Percentiles rank a stretch among this genome's conserved stretches.
phyloP scores from a whole-genome alignment of 2,329 filamentous ascomycete species.

The Rhexocercosporidium sp. region DNA sequence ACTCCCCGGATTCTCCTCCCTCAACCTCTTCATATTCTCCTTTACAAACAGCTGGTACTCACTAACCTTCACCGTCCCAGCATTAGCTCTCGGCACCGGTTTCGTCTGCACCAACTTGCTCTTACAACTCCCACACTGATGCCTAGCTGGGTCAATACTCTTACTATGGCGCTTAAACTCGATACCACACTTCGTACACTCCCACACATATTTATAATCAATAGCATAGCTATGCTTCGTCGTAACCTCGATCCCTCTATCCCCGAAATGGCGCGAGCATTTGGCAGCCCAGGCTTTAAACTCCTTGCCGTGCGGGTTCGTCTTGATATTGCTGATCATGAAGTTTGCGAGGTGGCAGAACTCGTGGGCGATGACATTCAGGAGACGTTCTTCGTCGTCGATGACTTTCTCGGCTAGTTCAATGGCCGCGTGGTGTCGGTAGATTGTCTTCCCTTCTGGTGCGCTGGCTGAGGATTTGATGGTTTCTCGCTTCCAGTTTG shows the following conservation, averaged over 20 bases:
- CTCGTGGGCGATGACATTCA: constrained; percentile 94
- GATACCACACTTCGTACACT: constrained; percentile 69
- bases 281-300: constrained; percentile 78
- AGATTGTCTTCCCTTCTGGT: constrained; percentile 12
- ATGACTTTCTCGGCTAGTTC: constrained; percentile 91
- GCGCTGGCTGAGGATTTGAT: constrained; percentile 41
- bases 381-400: constrained; percentile 73
- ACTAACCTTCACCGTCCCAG: constrained; percentile 39
- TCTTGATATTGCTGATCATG: constrained; percentile 78
- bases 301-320: constrained; percentile 80
- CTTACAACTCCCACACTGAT: constrained; percentile 81
- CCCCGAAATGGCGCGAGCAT: constrained; percentile 60
- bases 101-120: constrained; percentile 75
- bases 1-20: constrained; percentile 55
- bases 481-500: constrained; percentile 71
- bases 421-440: constrained; percentile 73
- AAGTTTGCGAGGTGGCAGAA: constrained; percentile 95
- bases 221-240: constrained; percentile 92
- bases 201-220: constrained; percentile 91
- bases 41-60: constrained; percentile 68
- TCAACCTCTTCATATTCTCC: constrained; percentile 68
- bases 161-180: constrained; percentile 86
- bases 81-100: constrained; percentile 66
- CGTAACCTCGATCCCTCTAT: constrained; percentile 75
- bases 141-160: constrained; percentile 75